These are phyloP conservation scores for Hirsutella thompsonii DNA, from an alignment of 2,329 filamentous ascomycete genomes.

Conservation along the genomic window DNA sequence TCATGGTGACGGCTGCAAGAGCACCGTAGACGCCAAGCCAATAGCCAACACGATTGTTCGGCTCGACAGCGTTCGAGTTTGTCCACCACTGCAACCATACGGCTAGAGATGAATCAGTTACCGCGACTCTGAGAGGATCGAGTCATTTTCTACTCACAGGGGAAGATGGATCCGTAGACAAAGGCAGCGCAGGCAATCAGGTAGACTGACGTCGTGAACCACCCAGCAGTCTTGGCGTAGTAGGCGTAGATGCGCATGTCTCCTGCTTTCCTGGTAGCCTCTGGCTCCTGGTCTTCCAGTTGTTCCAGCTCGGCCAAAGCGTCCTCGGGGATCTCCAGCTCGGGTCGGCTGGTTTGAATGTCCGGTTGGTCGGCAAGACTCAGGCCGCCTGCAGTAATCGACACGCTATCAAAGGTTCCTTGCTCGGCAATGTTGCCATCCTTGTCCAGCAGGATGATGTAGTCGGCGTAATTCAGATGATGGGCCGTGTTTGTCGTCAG, in stretches of 20 bases:
- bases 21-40: conserved; percentile 10
- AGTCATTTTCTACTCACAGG: conserved; percentile 4
- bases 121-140: background rate
- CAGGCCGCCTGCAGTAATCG: conserved; percentile 2
- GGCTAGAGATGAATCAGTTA: conserved; percentile 2
- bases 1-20: conserved; percentile 6
- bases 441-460: conserved; percentile 11
- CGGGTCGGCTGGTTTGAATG: background rate
- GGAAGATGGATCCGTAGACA: conserved; percentile 10
- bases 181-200: conserved; percentile 8
- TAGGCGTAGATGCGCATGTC: conserved; percentile 9
- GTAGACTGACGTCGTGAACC: conserved; percentile 6
- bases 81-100: conserved; percentile 14
- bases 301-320: conserved; percentile 7
- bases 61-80: conserved; percentile 7
- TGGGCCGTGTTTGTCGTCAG: conserved; percentile 15
- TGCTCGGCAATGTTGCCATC: conserved; percentile 10
- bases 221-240: conserved; percentile 8
- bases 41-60: conserved; percentile 8
- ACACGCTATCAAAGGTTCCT: conserved; percentile 7
- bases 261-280: conserved; percentile 4
- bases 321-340: conserved; percentile 7
- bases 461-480: conserved; percentile 11
- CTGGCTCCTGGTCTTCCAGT: conserved; percentile 5
- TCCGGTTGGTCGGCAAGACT: conserved; percentile 2